These are phyloP conservation scores for Saraca asoca DNA, from an alignment of 331 rosid species.

Conservation along the genomic window DNA sequence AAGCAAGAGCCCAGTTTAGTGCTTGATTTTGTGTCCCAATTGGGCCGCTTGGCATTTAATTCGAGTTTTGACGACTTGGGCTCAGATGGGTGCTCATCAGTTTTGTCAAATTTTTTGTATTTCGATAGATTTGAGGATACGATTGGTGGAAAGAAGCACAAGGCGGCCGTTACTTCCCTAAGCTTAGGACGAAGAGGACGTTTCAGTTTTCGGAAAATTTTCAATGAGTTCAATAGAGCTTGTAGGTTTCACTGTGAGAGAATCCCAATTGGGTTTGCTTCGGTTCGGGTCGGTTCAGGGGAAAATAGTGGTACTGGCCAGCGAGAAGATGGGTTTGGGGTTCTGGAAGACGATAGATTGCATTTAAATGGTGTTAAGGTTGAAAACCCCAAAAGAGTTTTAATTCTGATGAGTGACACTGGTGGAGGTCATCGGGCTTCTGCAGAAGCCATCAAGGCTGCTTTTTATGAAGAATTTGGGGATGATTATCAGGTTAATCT, in stretches of 20 bases:
- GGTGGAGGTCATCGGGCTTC: conserved; percentile 99
- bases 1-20: conserved; percentile 49
- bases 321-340: conserved; percentile 45
- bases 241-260: conserved; percentile 68
- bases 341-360: conserved; percentile 47
- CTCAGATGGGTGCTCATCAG: conserved; percentile 46
- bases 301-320: conserved; percentile 31
- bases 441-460: conserved; percentile 90
- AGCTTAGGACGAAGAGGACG: conserved; percentile 45
- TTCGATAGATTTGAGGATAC: conserved; percentile 36
- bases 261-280: conserved; percentile 84
- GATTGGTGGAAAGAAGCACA: conserved; percentile 32
- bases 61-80: conserved; percentile 38
- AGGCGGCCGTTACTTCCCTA: conserved; percentile 44
- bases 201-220: conserved; percentile 42
- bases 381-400: conserved; percentile 60
- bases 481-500: conserved; percentile 80
- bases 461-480: conserved; percentile 80
- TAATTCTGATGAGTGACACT: conserved; percentile 97
- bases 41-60: conserved; percentile 51
- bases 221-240: conserved; percentile 67
- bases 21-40: conserved; percentile 58
- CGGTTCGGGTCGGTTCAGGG: conserved; percentile 45
- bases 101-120: conserved; percentile 48
- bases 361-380: conserved; percentile 43